Conservation (phyloP, 352 stramenopile genomes). For the Globisporangium mamillatum region DNA sequence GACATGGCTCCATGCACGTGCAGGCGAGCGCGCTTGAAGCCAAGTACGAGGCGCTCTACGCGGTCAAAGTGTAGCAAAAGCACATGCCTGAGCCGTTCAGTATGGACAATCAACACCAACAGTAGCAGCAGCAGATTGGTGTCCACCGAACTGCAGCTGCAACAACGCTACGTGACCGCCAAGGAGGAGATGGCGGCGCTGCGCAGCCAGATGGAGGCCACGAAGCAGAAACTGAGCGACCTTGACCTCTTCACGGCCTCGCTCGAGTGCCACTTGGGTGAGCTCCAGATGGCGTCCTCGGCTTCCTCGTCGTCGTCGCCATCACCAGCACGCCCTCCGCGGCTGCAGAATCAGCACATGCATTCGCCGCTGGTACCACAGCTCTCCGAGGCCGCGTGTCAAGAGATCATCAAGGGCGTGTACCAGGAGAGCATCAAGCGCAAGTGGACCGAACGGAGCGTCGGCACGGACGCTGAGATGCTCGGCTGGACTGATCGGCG, state of each 20-base stretch:
- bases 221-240: slow-evolving; percentile 18
- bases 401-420: slow-evolving; percentile 16
- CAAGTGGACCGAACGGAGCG: slow-evolving; percentile 5
- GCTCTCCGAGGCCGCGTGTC: slow-evolving; percentile 11
- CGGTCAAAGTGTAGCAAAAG: slow-evolving; percentile 2
- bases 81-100: not conserved
- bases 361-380: not conserved
- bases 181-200: slow-evolving; percentile 14
- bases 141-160: slow-evolving; percentile 6
- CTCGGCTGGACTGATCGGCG: slow-evolving; percentile 19
- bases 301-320: not conserved
- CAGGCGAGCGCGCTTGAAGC: slow-evolving; percentile 14
- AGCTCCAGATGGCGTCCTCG: slow-evolving; percentile 11
- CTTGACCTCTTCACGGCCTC: slow-evolving; percentile 17
- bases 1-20: slow-evolving; percentile 20
- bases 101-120: not conserved
- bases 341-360: not conserved
- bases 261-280: slow-evolving; percentile 14
- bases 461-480: slow-evolving; percentile 14
- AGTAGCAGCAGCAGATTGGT: not conserved
- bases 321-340: not conserved
- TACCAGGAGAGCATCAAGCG: slow-evolving; percentile 12
- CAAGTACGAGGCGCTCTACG: slow-evolving; percentile 15
- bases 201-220: slow-evolving; percentile 11
- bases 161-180: not conserved